Evolutionary conservation across 106 monocot genomes (phyloP).

Genomic region (Phalaenopsis aphrodite): DNA sequence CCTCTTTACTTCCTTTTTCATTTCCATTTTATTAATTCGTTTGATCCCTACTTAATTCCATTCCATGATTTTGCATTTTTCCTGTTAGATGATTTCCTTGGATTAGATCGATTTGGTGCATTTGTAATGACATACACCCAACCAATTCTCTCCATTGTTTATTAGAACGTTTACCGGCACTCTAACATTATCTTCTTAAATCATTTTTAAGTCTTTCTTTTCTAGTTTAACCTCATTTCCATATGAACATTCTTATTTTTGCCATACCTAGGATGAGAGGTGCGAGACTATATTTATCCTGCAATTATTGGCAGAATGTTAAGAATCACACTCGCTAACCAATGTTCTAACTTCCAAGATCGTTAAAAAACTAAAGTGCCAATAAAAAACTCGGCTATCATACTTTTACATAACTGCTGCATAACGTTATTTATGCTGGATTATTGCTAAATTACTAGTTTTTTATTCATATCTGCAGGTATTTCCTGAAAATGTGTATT

Average conservation of each 20-base stretch:
- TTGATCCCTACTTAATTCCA: too few species aligned
- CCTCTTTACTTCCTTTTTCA: too few species aligned
- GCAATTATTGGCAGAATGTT: not conserved
- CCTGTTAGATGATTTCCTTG: too few species aligned
- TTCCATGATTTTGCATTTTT: too few species aligned
- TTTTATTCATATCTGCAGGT: constrained; percentile 26
- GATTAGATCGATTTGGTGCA: too few species aligned
- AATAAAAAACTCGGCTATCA: not conserved
- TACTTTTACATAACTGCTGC: not conserved
- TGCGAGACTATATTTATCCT: not conserved
- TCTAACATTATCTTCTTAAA: not conserved
- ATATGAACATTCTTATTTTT: not conserved
- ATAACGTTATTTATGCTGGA: not conserved
- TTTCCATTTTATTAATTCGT: too few species aligned
- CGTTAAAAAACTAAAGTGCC: not conserved
- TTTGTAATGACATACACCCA: too few species aligned
- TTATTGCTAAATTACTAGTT: not conserved
- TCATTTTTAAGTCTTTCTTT: not conserved
- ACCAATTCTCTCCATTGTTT: too few species aligned
- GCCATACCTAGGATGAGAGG: not conserved
- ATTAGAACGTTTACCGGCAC: not conserved
- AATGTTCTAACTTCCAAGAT: not conserved
- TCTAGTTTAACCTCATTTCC: not conserved
- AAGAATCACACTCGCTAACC: not conserved
- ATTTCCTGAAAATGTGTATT: constrained; percentile 38